Evolutionary conservation across 805 yeast genomes (phyloP).

Genomic region (Pichia nakasei): DNA sequence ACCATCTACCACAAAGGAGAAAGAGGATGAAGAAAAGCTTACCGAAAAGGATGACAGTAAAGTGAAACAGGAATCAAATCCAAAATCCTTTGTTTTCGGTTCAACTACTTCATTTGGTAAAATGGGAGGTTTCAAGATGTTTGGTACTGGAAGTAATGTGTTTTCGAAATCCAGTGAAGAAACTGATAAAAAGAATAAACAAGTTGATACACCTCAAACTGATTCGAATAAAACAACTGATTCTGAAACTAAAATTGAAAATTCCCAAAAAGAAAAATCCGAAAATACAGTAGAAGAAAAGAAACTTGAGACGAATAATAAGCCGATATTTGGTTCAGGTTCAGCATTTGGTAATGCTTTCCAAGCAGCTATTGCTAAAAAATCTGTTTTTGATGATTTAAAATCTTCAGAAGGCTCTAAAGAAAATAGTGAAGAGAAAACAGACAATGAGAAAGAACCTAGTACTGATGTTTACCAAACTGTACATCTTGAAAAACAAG

Average conservation of each 20-base stretch:
- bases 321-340: conserved; percentile 34
- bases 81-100: conserved; percentile 42
- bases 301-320: background rate
- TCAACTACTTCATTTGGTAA: conserved; percentile 42
- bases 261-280: background rate
- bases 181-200: too few relatives aligned
- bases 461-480: conserved; percentile 35
- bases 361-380: conserved; percentile 39
- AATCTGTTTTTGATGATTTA: conserved; percentile 46
- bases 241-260: too few relatives aligned
- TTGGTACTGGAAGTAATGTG: conserved; percentile 24
- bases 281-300: background rate
- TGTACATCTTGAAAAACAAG: conserved; percentile 53
- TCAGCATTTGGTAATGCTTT: conserved; percentile 48
- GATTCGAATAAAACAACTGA: too few relatives aligned
- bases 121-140: conserved; percentile 29
- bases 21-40: conserved; percentile 1
- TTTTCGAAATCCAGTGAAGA: conserved; percentile 22
- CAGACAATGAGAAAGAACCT: conserved; percentile 22
- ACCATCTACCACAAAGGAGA: too few relatives aligned
- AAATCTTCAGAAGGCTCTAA: conserved; percentile 11
- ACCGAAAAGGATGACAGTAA: background rate
- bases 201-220: too few relatives aligned
- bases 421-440: conserved; percentile 13
- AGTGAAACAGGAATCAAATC: background rate